Evolutionary conservation across 768 basidiomycete species (phyloP), one percentile per base, ranked within the genome.

Genomic region (Hysterangium stoloniferum): DNA sequence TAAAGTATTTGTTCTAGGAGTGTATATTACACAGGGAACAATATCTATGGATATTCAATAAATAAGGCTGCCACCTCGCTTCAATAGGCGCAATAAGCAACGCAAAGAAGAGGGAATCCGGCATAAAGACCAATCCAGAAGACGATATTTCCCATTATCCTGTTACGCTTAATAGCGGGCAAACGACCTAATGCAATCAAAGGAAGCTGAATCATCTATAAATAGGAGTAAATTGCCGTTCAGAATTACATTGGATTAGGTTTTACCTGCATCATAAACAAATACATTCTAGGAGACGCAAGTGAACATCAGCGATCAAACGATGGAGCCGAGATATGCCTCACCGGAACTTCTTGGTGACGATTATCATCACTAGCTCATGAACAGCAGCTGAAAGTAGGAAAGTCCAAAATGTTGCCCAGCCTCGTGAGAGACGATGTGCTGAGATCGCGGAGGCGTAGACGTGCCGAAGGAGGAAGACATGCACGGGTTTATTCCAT

Each of bases 401-500:
- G 72, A 99, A 99, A 0, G 96, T 99, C 46, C 92, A 56, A 60
- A 95, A 81, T 77, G 95, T 90, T 9, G 96, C 96, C n/a, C 76
- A 72, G 4, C 76, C 75, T 52, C 77, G 79, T 36, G 88, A 86
- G 45, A 96, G 66, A 52, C 78, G 75, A 64, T 88, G 86, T 47
- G 81, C 77, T 38, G 78, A 70, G 51, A 95, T 89, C 6, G 89
- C 80, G 8, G 92, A 86, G 2, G 92, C 84, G 59, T 99, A 99
- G 28, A 99, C 93, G 62, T 99, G 96, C 9, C 91, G 82, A 15
- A 98, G 76, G 33, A 99, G 78, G 76, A 90, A 90, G n/a, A 76
- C 75, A 57, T 98, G 84, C 28, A 97, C 95, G 9, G 95, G 95
- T 57, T 89, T 92, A 69, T 98, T 98, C 95, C 96, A 98, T 69